phyloP scores from a whole-genome alignment of 75 land plant species.

The Picea sitchensis region DNA sequence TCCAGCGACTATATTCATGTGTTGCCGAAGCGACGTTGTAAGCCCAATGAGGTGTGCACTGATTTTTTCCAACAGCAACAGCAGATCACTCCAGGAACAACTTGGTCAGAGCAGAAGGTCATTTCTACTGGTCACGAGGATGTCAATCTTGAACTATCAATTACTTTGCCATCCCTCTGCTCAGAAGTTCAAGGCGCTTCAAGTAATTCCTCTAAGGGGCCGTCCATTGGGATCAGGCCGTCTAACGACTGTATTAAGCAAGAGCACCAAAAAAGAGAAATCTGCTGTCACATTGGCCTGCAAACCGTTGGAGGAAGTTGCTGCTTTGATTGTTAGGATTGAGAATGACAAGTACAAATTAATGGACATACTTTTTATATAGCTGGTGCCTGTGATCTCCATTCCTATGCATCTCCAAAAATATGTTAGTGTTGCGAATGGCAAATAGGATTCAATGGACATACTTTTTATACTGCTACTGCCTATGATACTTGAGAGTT shows the following conservation, averaged over 20 bases:
- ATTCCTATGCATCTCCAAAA: too few relatives aligned
- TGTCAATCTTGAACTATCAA: constrained; percentile 2
- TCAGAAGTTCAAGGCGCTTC: background rate
- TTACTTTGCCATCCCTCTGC: constrained; percentile 4
- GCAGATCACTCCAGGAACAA: background rate
- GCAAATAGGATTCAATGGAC: too few relatives aligned
- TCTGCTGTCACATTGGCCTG: constrained; percentile 7
- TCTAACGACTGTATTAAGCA: background rate
- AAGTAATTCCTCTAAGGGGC: background rate
- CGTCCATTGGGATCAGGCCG: background rate
- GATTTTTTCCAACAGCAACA: constrained; percentile 9
- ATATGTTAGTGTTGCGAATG: too few relatives aligned
- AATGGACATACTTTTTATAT: too few relatives aligned
- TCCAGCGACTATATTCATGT: background rate
- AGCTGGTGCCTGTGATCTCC: too few relatives aligned
- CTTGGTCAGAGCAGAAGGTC: too few relatives aligned
- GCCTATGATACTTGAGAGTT: too few relatives aligned
- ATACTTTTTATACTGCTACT: too few relatives aligned
- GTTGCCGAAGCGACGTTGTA: background rate
- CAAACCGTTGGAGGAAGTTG: constrained; percentile 7
- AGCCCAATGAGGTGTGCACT: background rate
- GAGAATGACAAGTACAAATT: too few relatives aligned
- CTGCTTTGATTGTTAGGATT: too few relatives aligned
- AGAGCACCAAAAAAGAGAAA: background rate
- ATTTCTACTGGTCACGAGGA: background rate